A percentile compares a stretch with the other conserved stretches of the same genome.
Conservation (phyloP, 163 green algal species). For the Chlorella variabilis region DNA sequence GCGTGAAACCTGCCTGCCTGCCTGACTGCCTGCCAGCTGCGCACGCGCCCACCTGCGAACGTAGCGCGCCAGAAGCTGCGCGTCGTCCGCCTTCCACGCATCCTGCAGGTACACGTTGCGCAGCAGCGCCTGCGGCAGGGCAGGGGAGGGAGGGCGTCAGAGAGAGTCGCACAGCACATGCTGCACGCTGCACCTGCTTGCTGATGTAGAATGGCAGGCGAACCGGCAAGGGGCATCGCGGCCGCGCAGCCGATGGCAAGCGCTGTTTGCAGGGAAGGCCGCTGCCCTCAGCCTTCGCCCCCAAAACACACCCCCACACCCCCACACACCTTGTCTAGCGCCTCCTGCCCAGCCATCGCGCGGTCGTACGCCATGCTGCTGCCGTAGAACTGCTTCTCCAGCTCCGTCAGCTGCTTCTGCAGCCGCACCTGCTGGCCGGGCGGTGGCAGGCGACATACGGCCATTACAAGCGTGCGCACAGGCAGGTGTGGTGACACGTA, state of each 20-base stretch:
- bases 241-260: too few species aligned
- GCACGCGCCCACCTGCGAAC: conserved; percentile 46
- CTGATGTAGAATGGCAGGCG: too few species aligned
- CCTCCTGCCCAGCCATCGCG: conserved; percentile 35
- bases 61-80: conserved; percentile 53
- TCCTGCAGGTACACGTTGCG: conserved; percentile 69
- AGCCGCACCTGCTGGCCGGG: conserved; percentile 58
- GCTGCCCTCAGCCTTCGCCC: too few species aligned
- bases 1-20: too few species aligned
- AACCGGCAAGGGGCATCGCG: too few species aligned
- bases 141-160: not conserved
- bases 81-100: conserved; percentile 24
- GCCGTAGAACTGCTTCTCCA: conserved; percentile 84
- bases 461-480: too few species aligned
- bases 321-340: not conserved
- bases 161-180: not conserved
- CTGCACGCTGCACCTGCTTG: too few species aligned
- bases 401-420: conserved; percentile 68
- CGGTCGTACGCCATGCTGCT: conserved; percentile 71
- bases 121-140: conserved; percentile 50
- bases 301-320: too few species aligned
- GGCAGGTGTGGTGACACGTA: too few species aligned
- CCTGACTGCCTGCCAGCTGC: not conserved
- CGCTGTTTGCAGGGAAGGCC: too few species aligned
- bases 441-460: too few species aligned